Conservation (phyloP, 805 yeast species). For the Ogataea salicorniae region DNA sequence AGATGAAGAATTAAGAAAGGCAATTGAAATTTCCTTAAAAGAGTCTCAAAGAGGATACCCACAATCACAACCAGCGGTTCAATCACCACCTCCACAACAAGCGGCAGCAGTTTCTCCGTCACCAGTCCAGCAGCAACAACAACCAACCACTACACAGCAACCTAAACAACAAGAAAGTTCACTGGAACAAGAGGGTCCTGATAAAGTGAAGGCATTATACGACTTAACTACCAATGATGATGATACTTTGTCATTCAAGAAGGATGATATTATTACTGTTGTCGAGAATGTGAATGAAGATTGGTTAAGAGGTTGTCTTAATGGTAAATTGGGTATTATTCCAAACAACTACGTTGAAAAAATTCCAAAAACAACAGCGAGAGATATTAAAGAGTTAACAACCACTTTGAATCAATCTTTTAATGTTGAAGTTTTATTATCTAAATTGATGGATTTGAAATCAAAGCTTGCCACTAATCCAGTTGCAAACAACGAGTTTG, state of each 20-base stretch:
- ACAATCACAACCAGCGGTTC: slow-evolving; percentile 3
- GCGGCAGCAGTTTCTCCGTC: slow-evolving; percentile 2
- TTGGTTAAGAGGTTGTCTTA: slow-evolving; percentile 91
- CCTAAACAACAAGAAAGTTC: slow-evolving; percentile 11
- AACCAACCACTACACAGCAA: slow-evolving; percentile 12
- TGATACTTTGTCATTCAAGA: slow-evolving; percentile 81
- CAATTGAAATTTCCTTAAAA: slow-evolving; percentile 64
- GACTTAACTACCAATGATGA: slow-evolving; percentile 74
- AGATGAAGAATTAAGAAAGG: slow-evolving; percentile 76
- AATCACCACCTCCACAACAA: neutral
- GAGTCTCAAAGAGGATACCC: slow-evolving; percentile 42
- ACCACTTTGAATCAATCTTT: slow-evolving; percentile 46
- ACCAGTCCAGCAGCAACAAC: slow-evolving; percentile 13
- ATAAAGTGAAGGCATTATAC: slow-evolving; percentile 72
- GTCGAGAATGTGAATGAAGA: slow-evolving; percentile 84
- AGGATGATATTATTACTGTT: slow-evolving; percentile 85
- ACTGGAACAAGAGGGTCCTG: slow-evolving; percentile 11
- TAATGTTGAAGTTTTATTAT: slow-evolving; percentile 66
- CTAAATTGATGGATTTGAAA: slow-evolving; percentile 39
- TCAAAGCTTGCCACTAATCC: slow-evolving; percentile 33
- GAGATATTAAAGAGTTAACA: slow-evolving; percentile 49
- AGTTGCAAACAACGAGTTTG: slow-evolving; percentile 29
- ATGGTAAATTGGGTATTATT: slow-evolving; percentile 80
- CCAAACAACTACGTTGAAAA: slow-evolving; percentile 90
- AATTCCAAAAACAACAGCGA: slow-evolving; percentile 57